Percentiles rank a stretch among this genome's conserved stretches.
phyloP scores from a whole-genome alignment of 441 rosid species.

The Jatropha podagrica region DNA sequence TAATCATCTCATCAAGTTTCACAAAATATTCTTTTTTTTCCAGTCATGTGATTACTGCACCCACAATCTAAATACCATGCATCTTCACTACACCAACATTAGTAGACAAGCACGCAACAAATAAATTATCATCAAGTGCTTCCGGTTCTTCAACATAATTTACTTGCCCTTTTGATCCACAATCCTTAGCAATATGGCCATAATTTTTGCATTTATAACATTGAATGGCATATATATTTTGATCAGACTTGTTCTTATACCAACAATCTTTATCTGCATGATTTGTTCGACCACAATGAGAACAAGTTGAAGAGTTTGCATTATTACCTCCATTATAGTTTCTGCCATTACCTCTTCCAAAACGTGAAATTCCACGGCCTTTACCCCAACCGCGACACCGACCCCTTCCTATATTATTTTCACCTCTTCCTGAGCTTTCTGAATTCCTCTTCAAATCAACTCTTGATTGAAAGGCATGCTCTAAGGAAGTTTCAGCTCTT shows the following conservation, averaged over 20 bases:
- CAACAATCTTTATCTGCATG: background rate
- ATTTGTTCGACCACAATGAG: background rate
- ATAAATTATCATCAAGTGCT: background rate
- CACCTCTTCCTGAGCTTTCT: too few species aligned
- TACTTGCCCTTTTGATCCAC: background rate
- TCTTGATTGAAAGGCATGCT: too few species aligned
- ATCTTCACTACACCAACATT: background rate
- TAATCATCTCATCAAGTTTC: background rate
- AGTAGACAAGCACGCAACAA: background rate
- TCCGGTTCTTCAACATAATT: background rate
- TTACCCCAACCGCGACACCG: too few species aligned
- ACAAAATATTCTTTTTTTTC: background rate
- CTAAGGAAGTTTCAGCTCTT: background rate
- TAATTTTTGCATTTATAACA: background rate
- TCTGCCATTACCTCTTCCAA: too few species aligned
- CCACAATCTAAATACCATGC: background rate
- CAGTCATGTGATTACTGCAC: background rate
- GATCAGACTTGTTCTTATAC: background rate
- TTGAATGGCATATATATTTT: background rate
- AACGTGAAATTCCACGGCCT: too few species aligned
- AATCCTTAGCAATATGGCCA: background rate
- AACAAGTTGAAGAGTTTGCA: background rate
- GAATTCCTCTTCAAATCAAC: too few species aligned
- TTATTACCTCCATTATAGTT: too few species aligned
- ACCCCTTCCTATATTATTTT: too few species aligned